These are phyloP conservation scores for Hymenoscyphus fructigenus DNA, from an alignment of 2,329 filamentous ascomycete genomes.

Conservation along the genomic window DNA sequence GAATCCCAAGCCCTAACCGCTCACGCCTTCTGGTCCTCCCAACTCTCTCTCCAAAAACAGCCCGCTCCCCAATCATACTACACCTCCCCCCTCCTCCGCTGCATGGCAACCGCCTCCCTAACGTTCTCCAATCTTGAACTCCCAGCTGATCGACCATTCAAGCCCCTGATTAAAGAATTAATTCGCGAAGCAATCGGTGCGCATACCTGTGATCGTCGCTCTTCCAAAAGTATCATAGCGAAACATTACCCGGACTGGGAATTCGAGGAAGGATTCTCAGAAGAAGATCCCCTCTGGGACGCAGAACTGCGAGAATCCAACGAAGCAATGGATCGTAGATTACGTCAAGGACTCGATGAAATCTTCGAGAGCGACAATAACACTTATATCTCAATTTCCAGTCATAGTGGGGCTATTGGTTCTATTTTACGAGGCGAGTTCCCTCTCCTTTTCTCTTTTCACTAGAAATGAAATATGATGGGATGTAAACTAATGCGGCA, in stretches of 20 bases:
- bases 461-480: not conserved
- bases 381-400: conserved; percentile 59
- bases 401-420: conserved; percentile 58
- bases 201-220: conserved; percentile 67
- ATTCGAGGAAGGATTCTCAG: conserved; percentile 62
- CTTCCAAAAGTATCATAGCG: conserved; percentile 52
- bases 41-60: conserved; percentile 53
- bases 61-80: conserved; percentile 65
- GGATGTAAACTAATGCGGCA: not conserved
- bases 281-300: conserved; percentile 53
- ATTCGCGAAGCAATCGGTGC: conserved; percentile 66
- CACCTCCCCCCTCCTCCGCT: conserved; percentile 61
- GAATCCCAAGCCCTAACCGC: conserved; percentile 57
- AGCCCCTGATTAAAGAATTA: conserved; percentile 61
- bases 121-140: conserved; percentile 58
- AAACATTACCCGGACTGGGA: conserved; percentile 50
- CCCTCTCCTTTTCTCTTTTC: too few species aligned
- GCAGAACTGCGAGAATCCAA: conserved; percentile 44
- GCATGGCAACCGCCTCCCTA: conserved; percentile 58
- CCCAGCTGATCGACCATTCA: conserved; percentile 51
- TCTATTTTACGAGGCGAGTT: conserved; percentile 45
- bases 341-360: conserved; percentile 53
- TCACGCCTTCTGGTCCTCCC: conserved; percentile 57
- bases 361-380: conserved; percentile 53
- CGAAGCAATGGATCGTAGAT: conserved; percentile 49